phyloP scores from a whole-genome alignment of 1,139 yeast genomes.

The Yarrowia galli region DNA sequence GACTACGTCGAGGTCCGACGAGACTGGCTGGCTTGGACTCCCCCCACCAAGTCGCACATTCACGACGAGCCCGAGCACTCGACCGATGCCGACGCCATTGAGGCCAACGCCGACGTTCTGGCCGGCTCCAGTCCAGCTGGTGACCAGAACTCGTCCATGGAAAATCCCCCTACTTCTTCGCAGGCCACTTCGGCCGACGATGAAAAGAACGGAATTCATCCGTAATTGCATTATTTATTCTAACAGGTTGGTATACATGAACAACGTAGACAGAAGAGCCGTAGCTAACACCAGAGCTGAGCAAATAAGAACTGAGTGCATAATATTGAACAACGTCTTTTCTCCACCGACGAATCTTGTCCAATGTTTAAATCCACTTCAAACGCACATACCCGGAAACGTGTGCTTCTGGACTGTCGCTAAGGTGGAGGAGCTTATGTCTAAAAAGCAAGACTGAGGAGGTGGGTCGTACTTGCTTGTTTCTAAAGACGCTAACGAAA shows the following conservation, averaged over 20 bases:
- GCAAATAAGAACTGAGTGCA: background rate
- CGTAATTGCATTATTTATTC: constrained; percentile 38
- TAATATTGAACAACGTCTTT: background rate
- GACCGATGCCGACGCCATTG: constrained; percentile 25
- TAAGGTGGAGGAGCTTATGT: background rate
- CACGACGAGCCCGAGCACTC: constrained; percentile 22
- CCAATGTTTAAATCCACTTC: background rate
- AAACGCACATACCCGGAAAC: background rate
- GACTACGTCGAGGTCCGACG: constrained; percentile 97
- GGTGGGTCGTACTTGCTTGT: background rate
- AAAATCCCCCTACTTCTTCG: constrained; percentile 28
- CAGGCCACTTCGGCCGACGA: constrained; percentile 32
- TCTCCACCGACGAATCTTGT: background rate
- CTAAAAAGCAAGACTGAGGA: background rate
- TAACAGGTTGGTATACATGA: constrained; percentile 32
- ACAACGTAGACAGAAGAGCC: background rate
- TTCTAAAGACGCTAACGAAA: background rate
- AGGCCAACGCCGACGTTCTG: constrained; percentile 23
- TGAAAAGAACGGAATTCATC: constrained; percentile 37
- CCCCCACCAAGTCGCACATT: constrained; percentile 44
- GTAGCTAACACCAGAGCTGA: background rate
- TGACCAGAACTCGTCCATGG: constrained; percentile 30
- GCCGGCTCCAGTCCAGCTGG: constrained; percentile 26
- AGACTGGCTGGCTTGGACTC: constrained; percentile 78
- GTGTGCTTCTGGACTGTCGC: background rate